Conservation (phyloP, 768 basidiomycete genomes). For the Termitomyces sp. region DNA sequence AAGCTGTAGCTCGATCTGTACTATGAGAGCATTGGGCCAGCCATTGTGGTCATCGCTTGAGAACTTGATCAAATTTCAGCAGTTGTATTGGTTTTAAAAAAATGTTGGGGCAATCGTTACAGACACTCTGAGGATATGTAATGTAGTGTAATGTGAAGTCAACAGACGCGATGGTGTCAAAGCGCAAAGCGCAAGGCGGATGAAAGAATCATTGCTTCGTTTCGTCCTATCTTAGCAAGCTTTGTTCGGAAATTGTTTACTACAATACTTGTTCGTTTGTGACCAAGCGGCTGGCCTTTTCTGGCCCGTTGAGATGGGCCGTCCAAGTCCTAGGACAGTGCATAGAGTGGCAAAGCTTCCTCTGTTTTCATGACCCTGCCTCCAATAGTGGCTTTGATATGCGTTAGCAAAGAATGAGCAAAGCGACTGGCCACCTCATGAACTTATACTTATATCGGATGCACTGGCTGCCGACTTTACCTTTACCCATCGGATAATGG, state of each 20-base stretch:
- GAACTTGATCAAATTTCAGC: not conserved
- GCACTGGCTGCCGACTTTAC: not conserved
- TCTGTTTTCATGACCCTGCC: not conserved
- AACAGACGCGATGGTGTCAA: not conserved
- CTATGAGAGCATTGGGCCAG: not conserved
- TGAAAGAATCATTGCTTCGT: not conserved
- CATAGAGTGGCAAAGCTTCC: not conserved
- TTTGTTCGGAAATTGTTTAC: not conserved
- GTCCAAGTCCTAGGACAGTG: not conserved
- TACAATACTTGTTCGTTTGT: not conserved
- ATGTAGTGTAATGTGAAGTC: not conserved
- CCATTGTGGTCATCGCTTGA: not conserved
- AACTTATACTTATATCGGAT: constrained; percentile 4
- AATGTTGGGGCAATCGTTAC: not conserved
- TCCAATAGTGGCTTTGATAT: constrained; percentile 6
- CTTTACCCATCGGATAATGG: not conserved
- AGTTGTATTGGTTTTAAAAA: not conserved
- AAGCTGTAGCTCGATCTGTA: not conserved
- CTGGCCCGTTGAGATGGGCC: not conserved
- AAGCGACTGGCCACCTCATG: constrained; percentile 3
- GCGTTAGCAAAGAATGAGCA: constrained; percentile 6
- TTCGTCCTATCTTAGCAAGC: not conserved
- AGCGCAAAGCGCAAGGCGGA: not conserved
- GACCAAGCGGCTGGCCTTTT: not conserved
- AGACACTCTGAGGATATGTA: not conserved